Base-by-base conservation (phyloP, 108 stramenopile species). In the Fragilariopsis cylindrus region DNA sequence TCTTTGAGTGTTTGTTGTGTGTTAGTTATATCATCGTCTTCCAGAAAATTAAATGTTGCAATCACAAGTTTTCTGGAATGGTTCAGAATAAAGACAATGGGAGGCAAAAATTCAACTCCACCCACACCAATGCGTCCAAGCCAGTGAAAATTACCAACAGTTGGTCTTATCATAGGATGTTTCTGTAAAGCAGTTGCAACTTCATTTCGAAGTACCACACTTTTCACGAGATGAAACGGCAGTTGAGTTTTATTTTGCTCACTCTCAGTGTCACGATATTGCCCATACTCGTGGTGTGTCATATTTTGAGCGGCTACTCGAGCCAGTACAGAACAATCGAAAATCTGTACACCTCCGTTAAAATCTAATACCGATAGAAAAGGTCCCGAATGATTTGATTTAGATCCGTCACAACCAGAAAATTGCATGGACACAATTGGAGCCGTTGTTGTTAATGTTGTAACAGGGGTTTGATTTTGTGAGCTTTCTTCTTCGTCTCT, bases 361-460 rank as follows among this genome's bases (percentile, higher is more conserved):
- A 73, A 88, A 79, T 95, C 93, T 77, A 95, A 60, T 3, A 86
- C 76, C 7, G 88, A 84, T 30, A 94, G 65, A 12, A 83, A 63
- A 48, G 42, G 45, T n/a, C 57, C 44, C 8, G 53, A 65, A 16
- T 9, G 41, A 42, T 54, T 12, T 13, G 12, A 16, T 8, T n/a
- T 46, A 18, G 48, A 30, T 30, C 48, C 53, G 7, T 71, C 15
- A 49, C 42, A 21, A 11, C 47, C 50, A 57, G 50, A 60, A 43
- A 80, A 80, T 52, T 70, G 65, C 68, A 83, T 60, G 12, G 65
- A 45, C 9, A 78, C 80, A 54, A 87, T 78, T 6, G 86, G 86
- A n/a, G 77, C 77, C 8, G 80, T 12, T 8, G 70, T 69, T 3
- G 82, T 71, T 39, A 84, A 67, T 5, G 83, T 80, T 3, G 79